These are phyloP conservation scores for Spergularia marina DNA, from an alignment of 148 eudicot species.

Conservation along the genomic window DNA sequence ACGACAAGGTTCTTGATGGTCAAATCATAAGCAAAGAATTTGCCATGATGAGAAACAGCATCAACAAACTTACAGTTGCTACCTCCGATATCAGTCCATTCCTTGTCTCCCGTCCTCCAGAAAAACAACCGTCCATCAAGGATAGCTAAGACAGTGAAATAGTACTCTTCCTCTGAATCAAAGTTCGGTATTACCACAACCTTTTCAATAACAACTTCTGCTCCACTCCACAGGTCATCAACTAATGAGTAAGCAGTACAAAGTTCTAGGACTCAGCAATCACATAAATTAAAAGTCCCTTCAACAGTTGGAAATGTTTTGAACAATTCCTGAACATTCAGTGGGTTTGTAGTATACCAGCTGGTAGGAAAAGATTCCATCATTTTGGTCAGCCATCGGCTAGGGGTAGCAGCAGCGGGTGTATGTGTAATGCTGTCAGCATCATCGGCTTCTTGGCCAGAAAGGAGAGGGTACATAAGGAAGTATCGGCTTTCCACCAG, in stretches of 20 bases:
- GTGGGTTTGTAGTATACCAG: constrained; percentile 13
- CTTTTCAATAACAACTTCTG: neutral
- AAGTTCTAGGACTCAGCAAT: neutral
- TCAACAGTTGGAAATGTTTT: neutral
- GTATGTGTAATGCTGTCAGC: too few species aligned
- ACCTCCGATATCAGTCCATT: constrained; percentile 1
- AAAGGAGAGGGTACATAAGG: neutral
- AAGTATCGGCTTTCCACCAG: neutral
- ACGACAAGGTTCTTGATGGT: neutral
- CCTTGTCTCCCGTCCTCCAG: neutral
- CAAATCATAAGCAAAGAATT: constrained; percentile 8
- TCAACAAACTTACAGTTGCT: neutral
- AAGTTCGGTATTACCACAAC: neutral
- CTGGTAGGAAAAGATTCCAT: neutral
- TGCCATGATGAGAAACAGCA: neutral
- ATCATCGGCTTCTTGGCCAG: too few species aligned
- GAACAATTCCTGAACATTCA: neutral
- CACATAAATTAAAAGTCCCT: neutral
- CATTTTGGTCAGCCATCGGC: neutral
- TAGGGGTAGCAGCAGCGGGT: neutral
- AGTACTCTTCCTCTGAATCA: neutral
- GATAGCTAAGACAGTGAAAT: neutral
- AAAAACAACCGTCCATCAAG: neutral
- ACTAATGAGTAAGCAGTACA: neutral
- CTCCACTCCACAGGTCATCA: neutral